Percentiles rank a stretch among this genome's conserved stretches.
phyloP scores from a whole-genome alignment of 169 alveolate genomes.

The Eimeria falciformis region DNA sequence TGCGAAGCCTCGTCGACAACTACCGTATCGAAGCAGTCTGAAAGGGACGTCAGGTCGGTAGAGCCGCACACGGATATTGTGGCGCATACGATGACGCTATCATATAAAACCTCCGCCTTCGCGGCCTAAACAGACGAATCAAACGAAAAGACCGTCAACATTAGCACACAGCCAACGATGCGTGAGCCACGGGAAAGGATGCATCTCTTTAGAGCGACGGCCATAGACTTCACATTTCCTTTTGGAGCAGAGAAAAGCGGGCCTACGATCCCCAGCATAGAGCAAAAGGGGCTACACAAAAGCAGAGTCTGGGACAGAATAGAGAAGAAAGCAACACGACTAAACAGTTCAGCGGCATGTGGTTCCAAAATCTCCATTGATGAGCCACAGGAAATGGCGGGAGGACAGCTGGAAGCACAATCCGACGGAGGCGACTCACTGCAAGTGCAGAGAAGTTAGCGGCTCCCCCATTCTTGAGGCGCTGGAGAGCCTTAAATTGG shows the following conservation, averaged over 20 bases:
- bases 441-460: conserved; percentile 70
- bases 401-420: too few species aligned
- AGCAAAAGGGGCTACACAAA: too few species aligned
- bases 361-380: too few species aligned
- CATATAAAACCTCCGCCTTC: conserved; percentile 86
- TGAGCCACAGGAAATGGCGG: too few species aligned
- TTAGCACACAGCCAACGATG: not conserved
- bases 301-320: too few species aligned
- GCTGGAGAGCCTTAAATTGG: conserved; percentile 87
- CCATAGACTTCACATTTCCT: too few species aligned
- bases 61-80: conserved; percentile 94
- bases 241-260: too few species aligned
- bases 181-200: not conserved
- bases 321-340: too few species aligned
- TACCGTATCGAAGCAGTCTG: conserved; percentile 94
- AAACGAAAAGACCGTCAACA: not conserved
- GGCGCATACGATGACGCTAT: conserved; percentile 91
- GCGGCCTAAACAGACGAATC: conserved; percentile 65
- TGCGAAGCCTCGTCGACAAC: conserved; percentile 99
- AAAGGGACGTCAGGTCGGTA: conserved; percentile 86
- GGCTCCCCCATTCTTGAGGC: conserved; percentile 79
- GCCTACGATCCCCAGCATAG: too few species aligned
- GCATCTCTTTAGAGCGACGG: not conserved
- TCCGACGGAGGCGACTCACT: not conserved
- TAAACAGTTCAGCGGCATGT: too few species aligned